Percentiles rank a stretch among this genome's conserved stretches.
These are phyloP conservation scores for Nemania sp. DNA, from an alignment of 2,329 filamentous ascomycete species.

Conservation along the genomic window DNA sequence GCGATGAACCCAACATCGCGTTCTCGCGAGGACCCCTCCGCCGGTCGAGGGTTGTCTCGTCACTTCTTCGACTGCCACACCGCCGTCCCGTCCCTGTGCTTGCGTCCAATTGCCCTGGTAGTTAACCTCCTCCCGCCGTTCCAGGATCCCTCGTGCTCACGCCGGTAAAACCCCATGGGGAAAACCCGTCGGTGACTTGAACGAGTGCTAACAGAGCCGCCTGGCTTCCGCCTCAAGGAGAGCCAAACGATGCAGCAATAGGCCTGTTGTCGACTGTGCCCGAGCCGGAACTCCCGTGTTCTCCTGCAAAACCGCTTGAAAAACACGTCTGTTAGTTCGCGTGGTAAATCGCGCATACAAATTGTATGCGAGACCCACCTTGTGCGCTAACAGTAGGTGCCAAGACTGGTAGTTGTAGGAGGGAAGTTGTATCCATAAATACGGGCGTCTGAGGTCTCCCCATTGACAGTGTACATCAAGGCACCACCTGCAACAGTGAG, in stretches of 20 bases:
- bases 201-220: background rate
- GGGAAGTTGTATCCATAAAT: constrained; percentile 40
- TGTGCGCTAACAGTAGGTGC: constrained; percentile 11
- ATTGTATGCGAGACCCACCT: background rate
- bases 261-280: constrained; percentile 12
- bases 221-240: too few relatives aligned
- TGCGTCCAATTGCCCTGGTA: background rate
- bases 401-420: constrained; percentile 13
- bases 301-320: too few relatives aligned
- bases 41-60: too few relatives aligned
- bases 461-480: constrained; percentile 12
- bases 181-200: constrained; percentile 5
- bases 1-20: background rate
- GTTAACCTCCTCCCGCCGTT: background rate
- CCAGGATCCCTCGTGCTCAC: background rate
- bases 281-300: constrained; percentile 6
- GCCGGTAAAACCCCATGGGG: background rate
- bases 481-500: constrained; percentile 12
- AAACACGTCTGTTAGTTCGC: background rate
- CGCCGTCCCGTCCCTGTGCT: background rate
- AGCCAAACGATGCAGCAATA: too few relatives aligned
- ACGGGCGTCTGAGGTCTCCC: constrained; percentile 22
- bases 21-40: too few relatives aligned
- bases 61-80: background rate
- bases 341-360: constrained; percentile 1